Conservation (phyloP, 768 basidiomycete species). For the Boletus edulis region DNA sequence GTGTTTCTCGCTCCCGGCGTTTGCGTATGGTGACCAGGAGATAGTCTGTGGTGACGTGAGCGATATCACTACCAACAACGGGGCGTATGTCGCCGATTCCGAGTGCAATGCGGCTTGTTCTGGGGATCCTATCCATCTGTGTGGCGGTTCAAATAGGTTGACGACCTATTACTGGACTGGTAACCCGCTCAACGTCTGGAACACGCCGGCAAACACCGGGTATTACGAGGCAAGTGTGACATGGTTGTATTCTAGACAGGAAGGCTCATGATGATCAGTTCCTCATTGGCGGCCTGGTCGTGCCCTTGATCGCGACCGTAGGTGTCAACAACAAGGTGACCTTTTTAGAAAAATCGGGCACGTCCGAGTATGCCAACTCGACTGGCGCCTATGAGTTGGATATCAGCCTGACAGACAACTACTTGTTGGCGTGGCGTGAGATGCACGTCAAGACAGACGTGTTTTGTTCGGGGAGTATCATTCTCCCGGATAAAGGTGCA, state of each 20-base stretch:
- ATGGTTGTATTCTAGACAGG: neutral
- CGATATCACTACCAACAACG: conserved; percentile 44
- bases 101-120: conserved; percentile 56
- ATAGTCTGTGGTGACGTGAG: conserved; percentile 69
- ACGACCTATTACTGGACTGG: conserved; percentile 55
- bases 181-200: conserved; percentile 53
- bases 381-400: conserved; percentile 83
- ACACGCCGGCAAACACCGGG: conserved; percentile 62
- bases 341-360: conserved; percentile 74
- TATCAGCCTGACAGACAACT: conserved; percentile 47
- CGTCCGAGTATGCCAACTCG: conserved; percentile 57
- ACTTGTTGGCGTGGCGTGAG: conserved; percentile 57
- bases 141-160: conserved; percentile 57
- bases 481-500: conserved; percentile 72
- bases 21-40: neutral
- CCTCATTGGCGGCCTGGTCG: conserved; percentile 57
- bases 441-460: conserved; percentile 80
- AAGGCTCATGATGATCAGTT: conserved; percentile 30
- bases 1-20: neutral
- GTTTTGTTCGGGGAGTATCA: conserved; percentile 73
- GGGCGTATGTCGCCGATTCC: conserved; percentile 30
- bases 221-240: conserved; percentile 57
- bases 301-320: conserved; percentile 72
- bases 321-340: conserved; percentile 81
- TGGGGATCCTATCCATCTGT: conserved; percentile 67